Percentiles rank a stretch among this genome's conserved stretches.
Evolutionary conservation across 805 yeast genomes (phyloP).

Genomic region (Metschnikowia gruessii): DNA sequence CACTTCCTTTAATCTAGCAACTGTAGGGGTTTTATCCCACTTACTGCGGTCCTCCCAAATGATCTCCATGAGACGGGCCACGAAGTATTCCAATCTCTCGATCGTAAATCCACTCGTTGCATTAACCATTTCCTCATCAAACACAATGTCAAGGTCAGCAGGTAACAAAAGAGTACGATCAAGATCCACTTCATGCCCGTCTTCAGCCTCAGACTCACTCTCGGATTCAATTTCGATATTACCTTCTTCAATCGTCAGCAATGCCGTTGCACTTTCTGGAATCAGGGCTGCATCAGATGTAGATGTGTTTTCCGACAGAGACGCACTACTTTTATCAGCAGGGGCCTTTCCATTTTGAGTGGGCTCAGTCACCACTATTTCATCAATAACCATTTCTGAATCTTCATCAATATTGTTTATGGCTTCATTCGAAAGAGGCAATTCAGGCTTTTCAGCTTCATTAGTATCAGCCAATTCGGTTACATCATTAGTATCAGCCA

Average conservation of each 20-base stretch:
- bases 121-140: constrained; percentile 26
- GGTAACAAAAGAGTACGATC: constrained; percentile 49
- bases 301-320: not conserved
- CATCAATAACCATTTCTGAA: not conserved
- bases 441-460: not conserved
- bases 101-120: constrained; percentile 35
- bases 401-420: not conserved
- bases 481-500: too few species aligned
- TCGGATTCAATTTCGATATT: not conserved
- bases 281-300: not conserved
- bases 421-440: not conserved
- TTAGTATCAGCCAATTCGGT: too few species aligned
- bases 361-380: not conserved
- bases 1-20: constrained; percentile 30
- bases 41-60: constrained; percentile 64
- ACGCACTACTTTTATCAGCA: not conserved
- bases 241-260: not conserved
- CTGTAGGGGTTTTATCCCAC: constrained; percentile 43
- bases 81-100: constrained; percentile 40
- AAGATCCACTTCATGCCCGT: constrained; percentile 43
- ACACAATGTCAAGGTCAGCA: constrained; percentile 21
- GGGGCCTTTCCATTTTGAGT: not conserved
- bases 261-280: not conserved
- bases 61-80: constrained; percentile 66
- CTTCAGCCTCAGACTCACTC: constrained; percentile 37